phyloP scores from a whole-genome alignment of 495 filamentous ascomycete genomes.

The Friedmanniomyces simplex region DNA sequence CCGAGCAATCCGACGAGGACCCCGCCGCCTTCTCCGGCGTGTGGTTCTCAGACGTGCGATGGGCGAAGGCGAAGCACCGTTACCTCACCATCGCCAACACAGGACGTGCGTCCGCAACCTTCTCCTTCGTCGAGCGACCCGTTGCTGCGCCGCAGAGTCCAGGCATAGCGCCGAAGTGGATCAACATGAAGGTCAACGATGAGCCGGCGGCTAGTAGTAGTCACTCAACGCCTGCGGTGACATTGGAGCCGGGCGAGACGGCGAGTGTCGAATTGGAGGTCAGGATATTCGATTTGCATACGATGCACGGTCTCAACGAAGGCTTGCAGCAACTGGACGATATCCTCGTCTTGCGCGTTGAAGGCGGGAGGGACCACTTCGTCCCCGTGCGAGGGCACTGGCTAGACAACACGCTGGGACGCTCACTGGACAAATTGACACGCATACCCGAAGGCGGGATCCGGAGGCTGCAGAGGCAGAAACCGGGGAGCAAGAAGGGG shows the following conservation, averaged over 20 bases:
- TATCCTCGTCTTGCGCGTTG: constrained; percentile 78
- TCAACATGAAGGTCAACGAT: constrained; percentile 51
- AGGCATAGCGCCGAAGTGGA: constrained; percentile 48
- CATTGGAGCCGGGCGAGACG: constrained; percentile 73
- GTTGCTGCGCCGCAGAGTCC: constrained; percentile 15
- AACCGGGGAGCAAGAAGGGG: constrained; percentile 34
- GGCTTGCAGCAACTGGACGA: constrained; percentile 60
- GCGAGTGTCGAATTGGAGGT: constrained; percentile 56
- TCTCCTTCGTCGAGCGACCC: constrained; percentile 64
- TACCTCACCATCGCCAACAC: constrained; percentile 84
- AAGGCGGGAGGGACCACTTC: constrained; percentile 82
- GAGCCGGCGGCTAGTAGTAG: constrained; percentile 31
- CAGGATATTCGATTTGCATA: constrained; percentile 49
- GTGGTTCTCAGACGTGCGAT: constrained; percentile 65
- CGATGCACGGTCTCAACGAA: constrained; percentile 64
- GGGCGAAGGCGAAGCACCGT: constrained; percentile 51
- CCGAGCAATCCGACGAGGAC: constrained; percentile 24
- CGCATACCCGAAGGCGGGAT: constrained; percentile 69
- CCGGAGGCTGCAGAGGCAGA: constrained; percentile 42
- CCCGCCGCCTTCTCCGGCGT: constrained; percentile 42
- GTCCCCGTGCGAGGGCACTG: constrained; percentile 68
- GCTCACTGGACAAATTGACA: constrained; percentile 72
- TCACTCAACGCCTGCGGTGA: constrained; percentile 30
- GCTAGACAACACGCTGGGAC: constrained; percentile 73
- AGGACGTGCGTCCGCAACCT: constrained; percentile 61